Evolutionary conservation across 2,329 filamentous ascomycete species (phyloP), one percentile per base, ranked within the genome.

Genomic region (Tolypocladium inflatum): DNA sequence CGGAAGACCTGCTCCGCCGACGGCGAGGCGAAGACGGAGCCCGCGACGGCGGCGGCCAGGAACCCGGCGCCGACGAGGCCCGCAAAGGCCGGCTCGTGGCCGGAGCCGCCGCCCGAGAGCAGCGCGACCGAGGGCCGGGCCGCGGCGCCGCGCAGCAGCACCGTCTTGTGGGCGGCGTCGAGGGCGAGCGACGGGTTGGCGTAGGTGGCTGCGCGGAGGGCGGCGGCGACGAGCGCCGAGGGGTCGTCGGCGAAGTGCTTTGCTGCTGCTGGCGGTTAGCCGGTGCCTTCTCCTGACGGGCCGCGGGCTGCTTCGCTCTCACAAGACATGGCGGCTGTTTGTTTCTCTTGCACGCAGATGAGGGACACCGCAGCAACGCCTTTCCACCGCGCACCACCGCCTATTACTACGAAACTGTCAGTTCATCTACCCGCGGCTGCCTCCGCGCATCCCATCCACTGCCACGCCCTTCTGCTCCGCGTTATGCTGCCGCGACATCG

Each of bases 81-180:
- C 6, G 83, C 82, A 70, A 89, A 90, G 37, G 82, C 83, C 21
- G 88, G 88, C 64, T 91, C 88, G 66, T 91, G 88, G 57, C 88
- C 88, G 7, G 82, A 84, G 57, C 88, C 88, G 59, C 87, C 87
- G 55, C 88, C 88, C 4, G 63, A 64, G 35, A 67, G 59, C 57
- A 90, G 37, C 17, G 62, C 62, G n/a, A 63, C 57, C 13, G 62
- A 43, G 21, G 61, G 56, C 54, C 59, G 62, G 19, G 43, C 37
- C 9, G 58, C 57, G 26, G 61, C 62, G 10, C 50, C 59, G 57
- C 59, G 57, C 10, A 64, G 63, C 38, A 58, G 66, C 38, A 69
- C 62, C 26, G 64, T 66, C 55, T 68, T 69, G 53, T 70, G 65
- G 19, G 61, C 55, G 5, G 59, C 58, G 39, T 68, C 66, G 50